Evolutionary conservation across 2,329 filamentous ascomycete genomes (phyloP).

Genomic region (Alternaria triticimaculans): DNA sequence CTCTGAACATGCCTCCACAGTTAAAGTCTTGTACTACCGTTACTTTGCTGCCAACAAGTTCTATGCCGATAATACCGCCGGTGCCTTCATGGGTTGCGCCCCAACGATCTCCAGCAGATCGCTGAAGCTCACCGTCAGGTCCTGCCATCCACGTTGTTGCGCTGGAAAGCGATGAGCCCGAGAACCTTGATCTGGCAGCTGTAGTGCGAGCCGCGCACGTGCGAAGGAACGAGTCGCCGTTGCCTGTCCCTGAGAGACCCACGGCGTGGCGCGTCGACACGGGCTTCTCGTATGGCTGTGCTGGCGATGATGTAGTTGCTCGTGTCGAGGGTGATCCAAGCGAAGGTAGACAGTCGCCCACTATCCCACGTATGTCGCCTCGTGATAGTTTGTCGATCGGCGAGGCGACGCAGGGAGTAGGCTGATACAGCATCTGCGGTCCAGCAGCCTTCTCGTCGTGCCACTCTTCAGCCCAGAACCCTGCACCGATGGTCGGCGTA

Average conservation of each 20-base stretch:
- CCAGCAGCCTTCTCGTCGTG: slow-evolving; percentile 50
- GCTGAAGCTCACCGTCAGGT: slow-evolving; percentile 73
- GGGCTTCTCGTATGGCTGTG: slow-evolving; percentile 1
- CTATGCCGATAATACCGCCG: slow-evolving; percentile 86
- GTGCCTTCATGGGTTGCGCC: slow-evolving; percentile 76
- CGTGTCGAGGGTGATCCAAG: slow-evolving; percentile 44
- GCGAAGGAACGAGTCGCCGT: slow-evolving; percentile 86
- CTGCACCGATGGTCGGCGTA: slow-evolving; percentile 81
- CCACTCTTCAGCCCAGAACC: slow-evolving; percentile 93
- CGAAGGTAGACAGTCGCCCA: slow-evolving; percentile 67
- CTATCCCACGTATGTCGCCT: slow-evolving; percentile 54
- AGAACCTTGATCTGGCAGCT: slow-evolving; percentile 74
- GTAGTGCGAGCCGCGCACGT: slow-evolving; percentile 73
- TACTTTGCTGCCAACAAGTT: slow-evolving; percentile 60
- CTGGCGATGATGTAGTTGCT: background rate
- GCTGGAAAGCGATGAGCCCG: slow-evolving; percentile 56
- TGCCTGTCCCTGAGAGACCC: slow-evolving; percentile 80
- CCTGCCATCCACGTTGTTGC: slow-evolving; percentile 73
- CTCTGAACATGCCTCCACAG: slow-evolving; percentile 86
- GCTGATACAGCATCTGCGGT: slow-evolving; percentile 29
- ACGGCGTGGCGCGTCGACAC: slow-evolving; percentile 48
- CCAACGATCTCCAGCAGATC: slow-evolving; percentile 77
- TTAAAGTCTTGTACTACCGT: slow-evolving; percentile 80
- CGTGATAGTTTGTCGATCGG: slow-evolving; percentile 35
- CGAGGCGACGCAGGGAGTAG: slow-evolving; percentile 16